Evolutionary conservation across 129 eudicot species (phyloP).

Genomic region (Deinandra increscens): DNA sequence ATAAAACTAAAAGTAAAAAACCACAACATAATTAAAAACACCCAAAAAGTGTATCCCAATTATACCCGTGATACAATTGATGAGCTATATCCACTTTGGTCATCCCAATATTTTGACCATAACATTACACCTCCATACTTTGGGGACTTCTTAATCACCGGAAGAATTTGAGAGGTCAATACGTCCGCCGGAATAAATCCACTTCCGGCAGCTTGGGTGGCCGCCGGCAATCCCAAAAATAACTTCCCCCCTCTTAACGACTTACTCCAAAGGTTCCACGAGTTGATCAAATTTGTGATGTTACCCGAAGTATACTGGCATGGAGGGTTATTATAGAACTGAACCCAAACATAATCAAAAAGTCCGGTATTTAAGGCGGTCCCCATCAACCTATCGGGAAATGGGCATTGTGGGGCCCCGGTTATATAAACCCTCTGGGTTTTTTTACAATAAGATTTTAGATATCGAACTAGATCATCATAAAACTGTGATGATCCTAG

Average conservation of each 20-base stretch:
- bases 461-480: conserved; percentile 44
- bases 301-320: conserved; percentile 49
- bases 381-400: conserved; percentile 44
- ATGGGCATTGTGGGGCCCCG: conserved; percentile 62
- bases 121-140: conserved; percentile 87
- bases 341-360: conserved; percentile 76
- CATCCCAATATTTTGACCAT: conserved; percentile 69
- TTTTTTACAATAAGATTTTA: conserved; percentile 25
- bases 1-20: neutral
- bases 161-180: conserved; percentile 44
- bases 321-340: conserved; percentile 68
- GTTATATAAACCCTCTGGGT: conserved; percentile 40
- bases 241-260: conserved; percentile 35
- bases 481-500: conserved; percentile 39
- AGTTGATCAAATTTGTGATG: conserved; percentile 28
- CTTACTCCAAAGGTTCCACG: conserved; percentile 61
- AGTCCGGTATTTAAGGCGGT: conserved; percentile 42
- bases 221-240: conserved; percentile 79
- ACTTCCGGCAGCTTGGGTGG: conserved; percentile 63
- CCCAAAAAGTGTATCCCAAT: conserved; percentile 15
- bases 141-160: conserved; percentile 48
- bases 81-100: conserved; percentile 55
- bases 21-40: conserved; percentile 8
- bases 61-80: conserved; percentile 39
- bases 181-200: conserved; percentile 67